These are phyloP conservation scores for Physcomitrium patens DNA, from an alignment of 225 moss, liverwort and hornwort species.

Conservation along the genomic window DNA sequence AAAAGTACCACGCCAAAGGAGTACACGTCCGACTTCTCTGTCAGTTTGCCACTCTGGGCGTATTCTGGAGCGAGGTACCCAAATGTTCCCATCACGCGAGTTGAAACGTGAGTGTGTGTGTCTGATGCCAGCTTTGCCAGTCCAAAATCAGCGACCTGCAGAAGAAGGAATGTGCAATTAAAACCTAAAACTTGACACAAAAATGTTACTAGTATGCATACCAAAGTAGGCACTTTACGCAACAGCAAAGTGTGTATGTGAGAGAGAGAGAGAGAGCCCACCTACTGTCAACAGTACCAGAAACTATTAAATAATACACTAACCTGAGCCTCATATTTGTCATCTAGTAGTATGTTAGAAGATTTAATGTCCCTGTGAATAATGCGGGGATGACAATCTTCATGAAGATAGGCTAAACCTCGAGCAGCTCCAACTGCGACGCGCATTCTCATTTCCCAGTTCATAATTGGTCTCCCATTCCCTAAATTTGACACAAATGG, in stretches of 20 bases:
- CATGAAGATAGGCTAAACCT: conserved; percentile 87
- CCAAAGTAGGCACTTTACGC: not conserved
- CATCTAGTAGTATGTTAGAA: conserved; percentile 86
- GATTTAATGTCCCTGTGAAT: conserved; percentile 94
- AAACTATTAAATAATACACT: conserved; percentile 5
- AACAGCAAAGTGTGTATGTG: not conserved
- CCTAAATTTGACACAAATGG: conserved; percentile 32
- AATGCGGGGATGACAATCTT: conserved; percentile 92
- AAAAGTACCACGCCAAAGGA: conserved; percentile 91
- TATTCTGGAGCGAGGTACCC: conserved; percentile 96
- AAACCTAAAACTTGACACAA: not conserved
- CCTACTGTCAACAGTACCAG: not conserved
- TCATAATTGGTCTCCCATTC: conserved; percentile 63
- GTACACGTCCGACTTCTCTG: conserved; percentile 90
- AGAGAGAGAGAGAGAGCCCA: not conserved
- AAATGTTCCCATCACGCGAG: conserved; percentile 94
- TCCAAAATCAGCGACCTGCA: conserved; percentile 93
- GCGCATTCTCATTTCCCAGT: conserved; percentile 81
- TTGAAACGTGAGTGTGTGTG: conserved; percentile 80
- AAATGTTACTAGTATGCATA: not conserved
- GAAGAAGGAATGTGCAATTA: not conserved
- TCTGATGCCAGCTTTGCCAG: conserved; percentile 88
- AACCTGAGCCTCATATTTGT: conserved; percentile 82
- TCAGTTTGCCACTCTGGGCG: conserved; percentile 85
- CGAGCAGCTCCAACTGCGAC: conserved; percentile 90